A percentile compares a stretch with the other conserved stretches of the same genome.
phyloP scores from a whole-genome alignment of 768 basidiomycete species.

The Gautieria morchelliformis region DNA sequence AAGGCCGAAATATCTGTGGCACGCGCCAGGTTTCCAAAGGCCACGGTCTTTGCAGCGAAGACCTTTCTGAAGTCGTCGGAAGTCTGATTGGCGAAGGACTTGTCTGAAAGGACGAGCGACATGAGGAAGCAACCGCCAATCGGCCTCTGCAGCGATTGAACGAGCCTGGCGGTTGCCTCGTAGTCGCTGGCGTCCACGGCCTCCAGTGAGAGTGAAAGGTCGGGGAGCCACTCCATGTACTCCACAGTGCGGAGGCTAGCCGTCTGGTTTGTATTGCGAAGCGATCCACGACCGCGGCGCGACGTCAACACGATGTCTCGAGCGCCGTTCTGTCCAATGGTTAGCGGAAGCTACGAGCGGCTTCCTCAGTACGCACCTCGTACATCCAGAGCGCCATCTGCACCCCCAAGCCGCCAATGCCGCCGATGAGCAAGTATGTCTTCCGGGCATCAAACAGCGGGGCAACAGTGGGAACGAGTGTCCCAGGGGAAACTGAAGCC shows the following conservation, averaged over 20 bases:
- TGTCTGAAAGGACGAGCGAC: constrained; percentile 23
- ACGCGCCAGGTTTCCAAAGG: constrained; percentile 18
- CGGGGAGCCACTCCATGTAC: constrained; percentile 20
- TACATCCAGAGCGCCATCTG: constrained; percentile 34
- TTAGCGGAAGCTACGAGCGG: not conserved
- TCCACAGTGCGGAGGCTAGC: constrained; percentile 19
- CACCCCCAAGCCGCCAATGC: constrained; percentile 29
- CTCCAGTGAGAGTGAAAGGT: constrained; percentile 22
- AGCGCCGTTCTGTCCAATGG: constrained; percentile 24
- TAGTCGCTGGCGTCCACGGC: constrained; percentile 22
- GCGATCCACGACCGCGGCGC: constrained; percentile 21
- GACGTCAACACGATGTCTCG: constrained; percentile 28
- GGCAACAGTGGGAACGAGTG: constrained; percentile 8
- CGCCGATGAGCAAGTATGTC: constrained; percentile 29
- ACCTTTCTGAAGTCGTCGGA: constrained; percentile 20
- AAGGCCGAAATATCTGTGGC: constrained; percentile 19
- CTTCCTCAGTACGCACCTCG: constrained; percentile 18
- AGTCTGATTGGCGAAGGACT: constrained; percentile 22
- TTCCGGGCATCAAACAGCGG: constrained; percentile 23
- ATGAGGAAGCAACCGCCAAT: constrained; percentile 27
- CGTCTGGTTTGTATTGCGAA: constrained; percentile 16
- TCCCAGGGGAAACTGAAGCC: not conserved
- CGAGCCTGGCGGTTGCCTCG: constrained; percentile 13
- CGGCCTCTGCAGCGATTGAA: constrained; percentile 15
- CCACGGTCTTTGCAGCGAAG: constrained; percentile 21